Base-by-base conservation (phyloP, 441 rosid genomes). In the Populus hybrid region DNA sequence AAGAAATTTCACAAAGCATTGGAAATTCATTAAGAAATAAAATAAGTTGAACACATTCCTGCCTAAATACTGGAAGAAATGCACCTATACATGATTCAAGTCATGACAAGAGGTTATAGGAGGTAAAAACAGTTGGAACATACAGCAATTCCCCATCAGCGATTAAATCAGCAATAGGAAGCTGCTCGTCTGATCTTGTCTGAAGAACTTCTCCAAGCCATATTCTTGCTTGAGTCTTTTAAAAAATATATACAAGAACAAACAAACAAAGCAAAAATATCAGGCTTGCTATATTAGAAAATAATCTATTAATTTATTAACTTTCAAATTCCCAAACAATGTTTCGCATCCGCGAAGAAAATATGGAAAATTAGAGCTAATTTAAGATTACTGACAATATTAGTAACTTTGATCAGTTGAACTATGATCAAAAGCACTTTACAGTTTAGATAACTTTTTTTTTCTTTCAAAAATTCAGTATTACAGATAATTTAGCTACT, bases 151-250 rank as follows among this genome's bases (percentile, higher is more conserved):
- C 82, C 53, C 86, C 86, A 30, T 81, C 82, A 71, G 84, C 84
- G 34, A 84, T 80, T 36, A 81, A 76, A 74, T 84, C 86, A 32
- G 84, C 77, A 71, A 84, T 61, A 50, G 67, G 69, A 32, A 75
- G 68, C 71, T 74, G 76, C 32, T 81, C 81, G 63, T 71, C 67
- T 14, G 79, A 74, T 81, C 82, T 79, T 57, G 71, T 67, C 36
- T 72, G 80, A 20, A 84, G 82, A 63, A 84, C 86, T 74, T 83
- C 81, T 70, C 84, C 86, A 8, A 84, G 77, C 86, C 86, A 84
- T 79, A 84, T 77, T 59, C 82, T 79, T 20, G 84, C 71, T 77
- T 84, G 84, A 42, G 79, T 81, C 84, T 84, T 82, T 11, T 23
- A 5, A 67, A 28, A 50, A 36, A 67, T 35, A 64, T 35, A 64